These are phyloP conservation scores for Yamadazyma laniorum DNA, from an alignment of 805 yeast species.

Conservation along the genomic window DNA sequence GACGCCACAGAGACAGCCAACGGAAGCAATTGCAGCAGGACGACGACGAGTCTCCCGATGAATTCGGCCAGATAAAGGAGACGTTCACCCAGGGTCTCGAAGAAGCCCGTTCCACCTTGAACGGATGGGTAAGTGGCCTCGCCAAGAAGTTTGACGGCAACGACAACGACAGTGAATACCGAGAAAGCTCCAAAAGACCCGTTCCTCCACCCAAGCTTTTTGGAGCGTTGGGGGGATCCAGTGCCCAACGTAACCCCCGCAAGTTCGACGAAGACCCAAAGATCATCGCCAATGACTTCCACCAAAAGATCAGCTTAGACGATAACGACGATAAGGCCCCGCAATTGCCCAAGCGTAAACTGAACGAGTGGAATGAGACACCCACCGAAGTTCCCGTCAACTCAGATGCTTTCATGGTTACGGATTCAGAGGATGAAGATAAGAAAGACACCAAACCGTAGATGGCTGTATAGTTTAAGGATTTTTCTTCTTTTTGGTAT, in stretches of 20 bases:
- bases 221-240: slow-evolving; percentile 47
- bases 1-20: slow-evolving; percentile 17
- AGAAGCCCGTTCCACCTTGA: slow-evolving; percentile 74
- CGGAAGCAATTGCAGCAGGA: slow-evolving; percentile 13
- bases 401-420: slow-evolving; percentile 43
- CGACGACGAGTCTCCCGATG: slow-evolving; percentile 44
- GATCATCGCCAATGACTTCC: slow-evolving; percentile 50
- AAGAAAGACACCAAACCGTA: slow-evolving; percentile 11
- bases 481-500: neutral
- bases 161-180: slow-evolving; percentile 20
- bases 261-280: slow-evolving; percentile 55
- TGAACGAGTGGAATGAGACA: slow-evolving; percentile 34
- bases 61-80: slow-evolving; percentile 63
- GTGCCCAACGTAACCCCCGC: slow-evolving; percentile 15
- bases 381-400: slow-evolving; percentile 36
- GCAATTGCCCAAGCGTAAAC: slow-evolving; percentile 17
- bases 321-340: slow-evolving; percentile 30
- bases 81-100: slow-evolving; percentile 71
- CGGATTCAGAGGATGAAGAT: slow-evolving; percentile 45
- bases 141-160: slow-evolving; percentile 47
- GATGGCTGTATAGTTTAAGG: neutral
- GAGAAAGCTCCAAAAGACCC: neutral
- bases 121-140: slow-evolving; percentile 74
- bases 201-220: slow-evolving; percentile 32
- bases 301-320: slow-evolving; percentile 43